Conservation (phyloP, 805 yeast genomes). For the Torulaspora gathmanii region DNA sequence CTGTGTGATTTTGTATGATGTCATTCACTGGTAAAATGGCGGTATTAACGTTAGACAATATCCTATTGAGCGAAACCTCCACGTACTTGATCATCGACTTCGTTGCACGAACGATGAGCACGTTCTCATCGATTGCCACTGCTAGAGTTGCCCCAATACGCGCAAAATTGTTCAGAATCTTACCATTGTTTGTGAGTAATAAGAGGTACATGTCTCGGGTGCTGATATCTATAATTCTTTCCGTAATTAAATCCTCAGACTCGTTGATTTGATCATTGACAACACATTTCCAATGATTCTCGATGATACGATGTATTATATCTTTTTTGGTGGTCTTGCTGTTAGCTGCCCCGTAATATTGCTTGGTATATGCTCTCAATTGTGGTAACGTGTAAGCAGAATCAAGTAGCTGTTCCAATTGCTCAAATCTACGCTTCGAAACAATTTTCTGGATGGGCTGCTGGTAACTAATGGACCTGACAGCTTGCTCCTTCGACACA, state of each 20-base stretch:
- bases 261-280: constrained; percentile 18
- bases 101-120: constrained; percentile 26
- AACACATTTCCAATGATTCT: constrained; percentile 23
- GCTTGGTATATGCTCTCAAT: constrained; percentile 21
- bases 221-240: constrained; percentile 23
- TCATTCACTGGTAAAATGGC: constrained; percentile 16
- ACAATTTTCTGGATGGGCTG: constrained; percentile 22
- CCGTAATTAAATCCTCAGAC: constrained; percentile 22
- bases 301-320: constrained; percentile 16
- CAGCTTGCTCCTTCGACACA: constrained; percentile 25
- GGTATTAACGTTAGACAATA: constrained; percentile 27
- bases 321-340: constrained; percentile 13
- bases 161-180: constrained; percentile 31
- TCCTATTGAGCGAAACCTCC: constrained; percentile 30
- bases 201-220: constrained; percentile 28
- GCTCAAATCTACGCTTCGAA: constrained; percentile 22
- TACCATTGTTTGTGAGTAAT: constrained; percentile 33
- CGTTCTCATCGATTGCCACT: constrained; percentile 28
- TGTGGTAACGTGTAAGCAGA: constrained; percentile 30
- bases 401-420: constrained; percentile 20
- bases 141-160: constrained; percentile 31
- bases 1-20: constrained; percentile 17
- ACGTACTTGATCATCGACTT: constrained; percentile 27
- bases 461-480: constrained; percentile 28
- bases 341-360: constrained; percentile 12